Evolutionary conservation across 257 asterid species (phyloP).

Genomic region (Hygrophila difformis): DNA sequence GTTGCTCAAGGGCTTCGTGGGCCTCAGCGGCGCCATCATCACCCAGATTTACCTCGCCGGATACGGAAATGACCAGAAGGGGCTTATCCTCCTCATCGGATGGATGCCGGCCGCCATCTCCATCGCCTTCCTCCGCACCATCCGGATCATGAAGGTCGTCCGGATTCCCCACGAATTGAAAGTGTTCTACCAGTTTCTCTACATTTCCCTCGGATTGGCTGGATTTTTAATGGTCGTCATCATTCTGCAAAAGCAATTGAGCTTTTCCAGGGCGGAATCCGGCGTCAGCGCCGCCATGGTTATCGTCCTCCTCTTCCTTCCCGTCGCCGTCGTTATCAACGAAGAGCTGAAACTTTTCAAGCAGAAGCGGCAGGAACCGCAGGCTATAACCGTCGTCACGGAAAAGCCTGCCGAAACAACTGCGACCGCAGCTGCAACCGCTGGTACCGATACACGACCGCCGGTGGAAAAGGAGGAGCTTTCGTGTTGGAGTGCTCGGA

Average conservation of each 20-base stretch:
- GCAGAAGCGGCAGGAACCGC: slow-evolving; percentile 13
- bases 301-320: slow-evolving; percentile 22
- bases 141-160: slow-evolving; percentile 34
- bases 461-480: slow-evolving; percentile 14
- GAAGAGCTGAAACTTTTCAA: slow-evolving; percentile 20
- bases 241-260: slow-evolving; percentile 25
- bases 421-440: slow-evolving; percentile 2
- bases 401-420: slow-evolving; percentile 4
- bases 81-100: slow-evolving; percentile 42
- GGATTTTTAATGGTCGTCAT: slow-evolving; percentile 35
- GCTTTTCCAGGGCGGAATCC: slow-evolving; percentile 25
- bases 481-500: slow-evolving; percentile 54
- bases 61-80: slow-evolving; percentile 24
- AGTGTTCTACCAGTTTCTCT: slow-evolving; percentile 36
- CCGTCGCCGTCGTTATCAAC: slow-evolving; percentile 22
- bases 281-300: slow-evolving; percentile 21
- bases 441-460: too few species aligned
- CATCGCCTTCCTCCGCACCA: slow-evolving; percentile 32
- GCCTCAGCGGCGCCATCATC: slow-evolving; percentile 48
- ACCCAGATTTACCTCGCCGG: slow-evolving; percentile 39
- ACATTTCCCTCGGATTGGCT: slow-evolving; percentile 40
- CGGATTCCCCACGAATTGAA: slow-evolving; percentile 34
- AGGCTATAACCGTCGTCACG: slow-evolving; percentile 19
- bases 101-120: slow-evolving; percentile 55
- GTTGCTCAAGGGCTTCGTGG: slow-evolving; percentile 44